phyloP scores from a whole-genome alignment of 2,329 filamentous ascomycete genomes.

The Claviceps sp. region DNA sequence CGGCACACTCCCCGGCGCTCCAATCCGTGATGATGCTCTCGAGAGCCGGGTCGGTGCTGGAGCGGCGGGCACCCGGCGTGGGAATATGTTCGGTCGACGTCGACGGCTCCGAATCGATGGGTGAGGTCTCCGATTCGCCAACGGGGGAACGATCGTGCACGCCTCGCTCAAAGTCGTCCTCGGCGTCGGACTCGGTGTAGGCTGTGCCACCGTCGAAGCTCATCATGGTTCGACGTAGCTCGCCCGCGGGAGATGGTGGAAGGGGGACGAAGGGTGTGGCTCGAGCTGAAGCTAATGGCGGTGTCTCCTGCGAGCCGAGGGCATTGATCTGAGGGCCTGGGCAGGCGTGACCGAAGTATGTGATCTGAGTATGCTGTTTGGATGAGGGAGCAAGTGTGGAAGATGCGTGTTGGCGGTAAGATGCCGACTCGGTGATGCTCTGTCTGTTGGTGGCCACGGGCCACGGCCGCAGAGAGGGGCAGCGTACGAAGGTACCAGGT shows the following conservation, averaged over 20 bases:
- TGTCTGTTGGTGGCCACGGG: background rate
- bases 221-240: constrained; percentile 25
- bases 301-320: background rate
- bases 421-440: background rate
- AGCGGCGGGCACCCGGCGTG: constrained; percentile 59
- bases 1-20: constrained; percentile 77
- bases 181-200: constrained; percentile 68
- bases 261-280: background rate
- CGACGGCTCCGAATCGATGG: constrained; percentile 58
- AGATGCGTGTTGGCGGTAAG: background rate
- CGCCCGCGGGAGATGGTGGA: background rate
- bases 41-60: constrained; percentile 51
- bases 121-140: constrained; percentile 55
- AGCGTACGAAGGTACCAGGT: no score
- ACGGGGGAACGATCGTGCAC: constrained; percentile 54
- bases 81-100: constrained; percentile 63
- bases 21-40: constrained; percentile 68
- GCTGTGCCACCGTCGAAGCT: constrained; percentile 52
- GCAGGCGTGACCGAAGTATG: background rate
- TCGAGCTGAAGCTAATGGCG: background rate
- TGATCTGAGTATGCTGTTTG: background rate
- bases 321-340: background rate
- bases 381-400: background rate
- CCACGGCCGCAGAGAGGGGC: no score
- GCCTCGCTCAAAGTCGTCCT: constrained; percentile 72